These are phyloP conservation scores for Knufia fluminis DNA, from an alignment of 2,329 filamentous ascomycete species.

Conservation along the genomic window DNA sequence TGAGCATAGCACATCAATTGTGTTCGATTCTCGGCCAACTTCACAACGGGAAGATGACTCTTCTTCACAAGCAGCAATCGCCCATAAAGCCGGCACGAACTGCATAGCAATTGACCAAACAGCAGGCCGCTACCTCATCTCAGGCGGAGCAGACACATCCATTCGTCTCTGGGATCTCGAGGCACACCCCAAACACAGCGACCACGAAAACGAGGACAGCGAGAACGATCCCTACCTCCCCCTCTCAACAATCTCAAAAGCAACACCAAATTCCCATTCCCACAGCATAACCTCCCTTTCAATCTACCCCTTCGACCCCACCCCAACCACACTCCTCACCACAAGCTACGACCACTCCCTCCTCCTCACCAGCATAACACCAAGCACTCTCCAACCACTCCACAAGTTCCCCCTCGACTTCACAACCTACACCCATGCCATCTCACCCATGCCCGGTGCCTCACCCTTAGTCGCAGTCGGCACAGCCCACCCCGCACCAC, in stretches of 20 bases:
- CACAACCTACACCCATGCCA: conserved; percentile 54
- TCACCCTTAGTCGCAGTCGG: conserved; percentile 76
- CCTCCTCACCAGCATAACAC: conserved; percentile 35
- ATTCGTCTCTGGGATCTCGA: conserved; percentile 85
- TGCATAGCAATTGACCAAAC: conserved; percentile 72
- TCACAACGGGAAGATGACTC: conserved; percentile 24
- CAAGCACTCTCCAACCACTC: conserved; percentile 32
- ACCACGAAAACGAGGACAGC: conserved; percentile 29
- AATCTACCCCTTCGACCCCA: conserved; percentile 41
- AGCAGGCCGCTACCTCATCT: conserved; percentile 69
- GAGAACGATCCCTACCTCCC: conserved; percentile 36
- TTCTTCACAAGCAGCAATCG: conserved; percentile 35
- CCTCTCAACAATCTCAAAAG: conserved; percentile 11
- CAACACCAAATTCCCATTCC: conserved; percentile 30
- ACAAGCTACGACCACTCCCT: conserved; percentile 39
- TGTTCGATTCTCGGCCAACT: conserved; percentile 29
- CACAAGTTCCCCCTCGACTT: conserved; percentile 39
- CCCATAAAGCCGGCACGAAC: conserved; percentile 71
- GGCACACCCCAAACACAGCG: not conserved
- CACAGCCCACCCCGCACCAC: conserved; percentile 73
- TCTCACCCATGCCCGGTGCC: conserved; percentile 58
- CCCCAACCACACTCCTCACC: conserved; percentile 37
- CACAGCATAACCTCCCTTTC: conserved; percentile 39
- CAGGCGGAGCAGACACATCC: conserved; percentile 75
- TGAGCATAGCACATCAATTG: conserved; percentile 60